These are phyloP conservation scores for Aspergillus sp. DNA, from an alignment of 2,329 filamentous ascomycete genomes.

Conservation along the genomic window DNA sequence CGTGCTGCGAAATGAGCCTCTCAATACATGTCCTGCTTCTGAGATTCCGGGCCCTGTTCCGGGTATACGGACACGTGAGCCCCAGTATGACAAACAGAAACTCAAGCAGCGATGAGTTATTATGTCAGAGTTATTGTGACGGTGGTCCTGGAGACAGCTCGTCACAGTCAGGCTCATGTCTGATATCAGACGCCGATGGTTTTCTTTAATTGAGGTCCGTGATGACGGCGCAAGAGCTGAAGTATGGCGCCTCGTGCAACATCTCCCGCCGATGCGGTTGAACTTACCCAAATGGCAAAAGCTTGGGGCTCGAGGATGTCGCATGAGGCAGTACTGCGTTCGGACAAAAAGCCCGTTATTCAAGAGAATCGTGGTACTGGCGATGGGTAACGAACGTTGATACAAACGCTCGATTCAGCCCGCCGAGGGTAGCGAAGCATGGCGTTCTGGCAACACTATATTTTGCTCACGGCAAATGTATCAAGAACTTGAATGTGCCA, in stretches of 20 bases:
- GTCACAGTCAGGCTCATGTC: background rate
- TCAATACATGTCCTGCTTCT: background rate
- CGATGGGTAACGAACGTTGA: background rate
- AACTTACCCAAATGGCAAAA: too few species aligned
- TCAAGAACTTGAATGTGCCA: background rate
- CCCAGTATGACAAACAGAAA: background rate
- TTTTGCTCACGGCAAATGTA: background rate
- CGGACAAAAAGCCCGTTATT: background rate
- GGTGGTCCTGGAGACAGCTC: background rate
- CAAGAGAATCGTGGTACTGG: background rate
- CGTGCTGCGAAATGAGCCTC: background rate
- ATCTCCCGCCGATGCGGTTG: too few species aligned
- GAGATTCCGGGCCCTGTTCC: background rate
- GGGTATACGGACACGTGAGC: background rate
- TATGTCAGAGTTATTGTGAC: background rate
- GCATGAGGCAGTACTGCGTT: background rate
- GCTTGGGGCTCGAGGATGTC: too few species aligned
- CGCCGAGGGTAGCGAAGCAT: background rate
- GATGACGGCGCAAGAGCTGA: background rate
- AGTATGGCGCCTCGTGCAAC: background rate
- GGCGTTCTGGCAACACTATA: background rate
- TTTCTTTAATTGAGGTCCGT: background rate
- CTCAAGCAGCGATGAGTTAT: background rate
- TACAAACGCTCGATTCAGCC: background rate
- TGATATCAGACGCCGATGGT: background rate